phyloP scores from a whole-genome alignment of 208 protist genomes.

The Trichomonas tenax region DNA sequence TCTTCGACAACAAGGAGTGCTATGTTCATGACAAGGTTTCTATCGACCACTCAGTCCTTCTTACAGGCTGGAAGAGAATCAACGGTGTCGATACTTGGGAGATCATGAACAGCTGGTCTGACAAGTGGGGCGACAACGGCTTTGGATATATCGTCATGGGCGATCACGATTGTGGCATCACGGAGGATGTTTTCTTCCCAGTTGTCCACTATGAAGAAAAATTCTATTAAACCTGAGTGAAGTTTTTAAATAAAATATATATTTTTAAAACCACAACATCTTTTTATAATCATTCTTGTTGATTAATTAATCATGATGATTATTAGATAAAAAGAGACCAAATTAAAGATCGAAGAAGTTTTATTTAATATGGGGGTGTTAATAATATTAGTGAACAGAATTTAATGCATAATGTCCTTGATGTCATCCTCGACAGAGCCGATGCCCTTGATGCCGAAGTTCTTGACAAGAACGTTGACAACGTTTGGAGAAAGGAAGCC shows the following conservation, averaged over 20 bases:
- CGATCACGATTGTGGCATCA: not conserved
- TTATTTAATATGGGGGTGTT: no score
- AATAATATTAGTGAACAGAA: no score
- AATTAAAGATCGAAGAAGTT: no score
- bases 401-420: not conserved
- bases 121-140: not conserved
- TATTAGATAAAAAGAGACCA: no score
- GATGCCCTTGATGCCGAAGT: not conserved
- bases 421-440: not conserved
- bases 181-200: not conserved
- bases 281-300: no score
- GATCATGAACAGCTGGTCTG: not conserved
- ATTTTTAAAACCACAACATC: no score
- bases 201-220: not conserved
- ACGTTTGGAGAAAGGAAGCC: slow-evolving; percentile 51
- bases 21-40: not conserved
- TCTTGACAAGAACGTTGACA: slow-evolving; percentile 47
- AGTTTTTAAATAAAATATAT: no score
- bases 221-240: not conserved
- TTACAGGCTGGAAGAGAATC: not conserved
- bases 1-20: not conserved
- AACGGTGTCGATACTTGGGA: not conserved
- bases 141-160: not conserved
- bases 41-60: not conserved
- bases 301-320: no score